Conservation (phyloP, 257 asterid species). For the Solanum lycopersicoides region DNA sequence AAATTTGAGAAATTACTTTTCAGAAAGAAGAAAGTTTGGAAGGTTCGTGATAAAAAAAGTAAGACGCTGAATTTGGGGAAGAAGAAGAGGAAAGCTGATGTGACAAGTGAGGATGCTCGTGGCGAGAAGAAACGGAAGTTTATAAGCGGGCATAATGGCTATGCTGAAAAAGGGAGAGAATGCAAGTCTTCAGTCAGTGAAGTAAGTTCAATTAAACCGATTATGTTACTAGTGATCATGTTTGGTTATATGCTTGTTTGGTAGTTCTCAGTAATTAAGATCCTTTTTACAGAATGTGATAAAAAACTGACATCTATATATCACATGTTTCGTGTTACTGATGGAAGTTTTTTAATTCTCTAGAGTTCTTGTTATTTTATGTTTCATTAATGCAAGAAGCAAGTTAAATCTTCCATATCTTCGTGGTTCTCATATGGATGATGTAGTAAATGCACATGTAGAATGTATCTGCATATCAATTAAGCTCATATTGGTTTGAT, state of each 20-base stretch:
- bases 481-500: not conserved
- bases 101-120: constrained; percentile 7
- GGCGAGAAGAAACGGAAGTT: constrained; percentile 40
- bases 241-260: not conserved
- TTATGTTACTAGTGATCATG: not conserved
- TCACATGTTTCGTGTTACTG: not conserved
- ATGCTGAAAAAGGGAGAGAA: constrained; percentile 6
- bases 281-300: not conserved
- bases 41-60: constrained; percentile 59
- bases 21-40: constrained; percentile 83
- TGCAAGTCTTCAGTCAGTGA: constrained; percentile 14
- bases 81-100: constrained; percentile 35
- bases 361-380: not conserved
- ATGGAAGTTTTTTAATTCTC: not conserved
- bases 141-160: constrained; percentile 10
- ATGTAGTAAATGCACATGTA: not conserved
- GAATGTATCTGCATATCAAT: not conserved
- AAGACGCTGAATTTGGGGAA: constrained; percentile 17
- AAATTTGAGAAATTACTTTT: constrained; percentile 74
- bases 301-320: not conserved
- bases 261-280: not conserved
- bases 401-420: not conserved
- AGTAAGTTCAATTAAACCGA: constrained; percentile 10
- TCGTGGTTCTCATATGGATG: not conserved
- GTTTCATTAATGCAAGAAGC: not conserved